These are phyloP conservation scores for Sporothrix protearum DNA, from an alignment of 2,329 filamentous ascomycete genomes.

Conservation along the genomic window DNA sequence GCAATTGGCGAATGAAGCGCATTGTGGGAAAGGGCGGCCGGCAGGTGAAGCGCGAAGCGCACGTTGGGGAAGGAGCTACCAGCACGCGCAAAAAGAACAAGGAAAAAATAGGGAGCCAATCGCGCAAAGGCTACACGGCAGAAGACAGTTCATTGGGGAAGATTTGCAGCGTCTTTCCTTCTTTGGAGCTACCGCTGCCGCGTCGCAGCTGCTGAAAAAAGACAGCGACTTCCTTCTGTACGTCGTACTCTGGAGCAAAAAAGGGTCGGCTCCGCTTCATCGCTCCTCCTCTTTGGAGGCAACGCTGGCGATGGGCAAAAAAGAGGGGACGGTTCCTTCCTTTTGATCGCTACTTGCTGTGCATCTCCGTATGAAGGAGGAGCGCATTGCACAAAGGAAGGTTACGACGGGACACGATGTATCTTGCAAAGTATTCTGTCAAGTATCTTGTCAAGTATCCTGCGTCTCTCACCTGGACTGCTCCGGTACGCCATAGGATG, in stretches of 20 bases:
- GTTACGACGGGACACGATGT: neutral
- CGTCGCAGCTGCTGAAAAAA: neutral
- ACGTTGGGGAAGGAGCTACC: neutral
- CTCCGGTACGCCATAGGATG: neutral
- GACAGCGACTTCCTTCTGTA: neutral
- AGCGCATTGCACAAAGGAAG: slow-evolving; percentile 5
- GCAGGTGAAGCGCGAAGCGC: neutral
- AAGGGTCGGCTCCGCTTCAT: neutral
- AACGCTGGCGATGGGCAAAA: neutral
- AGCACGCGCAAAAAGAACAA: neutral
- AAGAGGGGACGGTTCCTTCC: neutral
- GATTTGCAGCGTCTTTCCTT: neutral
- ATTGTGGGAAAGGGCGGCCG: neutral
- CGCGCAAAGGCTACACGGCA: neutral
- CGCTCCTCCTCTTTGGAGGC: neutral
- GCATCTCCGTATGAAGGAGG: slow-evolving; percentile 4
- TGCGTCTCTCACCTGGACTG: neutral
- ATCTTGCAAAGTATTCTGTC: neutral
- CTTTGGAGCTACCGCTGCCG: neutral
- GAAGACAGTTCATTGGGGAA: neutral
- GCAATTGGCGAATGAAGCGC: slow-evolving; percentile 17
- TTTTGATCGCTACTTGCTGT: neutral
- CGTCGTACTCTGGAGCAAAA: neutral
- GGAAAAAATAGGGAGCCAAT: neutral
- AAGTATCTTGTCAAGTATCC: neutral